Evolutionary conservation across 2,329 filamentous ascomycete genomes (phyloP), one percentile per base, ranked within the genome.

Genomic region (Aspergillus ruber): DNA sequence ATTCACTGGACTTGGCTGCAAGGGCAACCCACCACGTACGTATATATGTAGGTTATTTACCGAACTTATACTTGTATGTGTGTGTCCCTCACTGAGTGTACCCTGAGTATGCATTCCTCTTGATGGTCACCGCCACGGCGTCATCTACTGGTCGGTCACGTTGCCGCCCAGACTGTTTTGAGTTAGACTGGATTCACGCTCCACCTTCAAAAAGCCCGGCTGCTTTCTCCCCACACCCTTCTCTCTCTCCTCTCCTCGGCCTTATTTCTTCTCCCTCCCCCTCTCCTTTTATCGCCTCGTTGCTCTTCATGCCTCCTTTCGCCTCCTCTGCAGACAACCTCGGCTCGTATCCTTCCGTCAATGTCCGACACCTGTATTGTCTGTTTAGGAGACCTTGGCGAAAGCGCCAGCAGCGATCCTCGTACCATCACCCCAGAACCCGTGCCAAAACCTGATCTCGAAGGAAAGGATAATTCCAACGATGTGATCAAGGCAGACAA

Each of bases 341-440:
- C 58, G 56, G 55, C 56, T 58, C 51, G 47, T 52, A 54, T 54
- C 55, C 55, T 50, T 57, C 62, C 56, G 59, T 64, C 58, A 63
- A 84, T 83, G 82, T 79, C 80, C 70, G 81, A 84, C 67, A 81
- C 80, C 60, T 85, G 82, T 71, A 85, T 85, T 71, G 82, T 85
- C 67, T 85, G 82, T 74, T 75, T 85, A 73, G 82, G 81, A 74
- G 81, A 85, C 74, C 79, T 85, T 71, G 78, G 76, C 69, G 76
- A 74, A 72, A 74, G 72, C 67, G 72, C 73, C 70, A 74, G 73
- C 71, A 74, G 73, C 70, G 74, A 74, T 63, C 70, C 70, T 63
- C 64, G 66, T 64, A 69, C 60, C 63, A 61, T 72, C 53, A 60
- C 66, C 62, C 65, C 62, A 55, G 64, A 62, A 63, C 63, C 67